Conservation (phyloP, 345 rosid genomes). For the Lepidium aucheri region DNA sequence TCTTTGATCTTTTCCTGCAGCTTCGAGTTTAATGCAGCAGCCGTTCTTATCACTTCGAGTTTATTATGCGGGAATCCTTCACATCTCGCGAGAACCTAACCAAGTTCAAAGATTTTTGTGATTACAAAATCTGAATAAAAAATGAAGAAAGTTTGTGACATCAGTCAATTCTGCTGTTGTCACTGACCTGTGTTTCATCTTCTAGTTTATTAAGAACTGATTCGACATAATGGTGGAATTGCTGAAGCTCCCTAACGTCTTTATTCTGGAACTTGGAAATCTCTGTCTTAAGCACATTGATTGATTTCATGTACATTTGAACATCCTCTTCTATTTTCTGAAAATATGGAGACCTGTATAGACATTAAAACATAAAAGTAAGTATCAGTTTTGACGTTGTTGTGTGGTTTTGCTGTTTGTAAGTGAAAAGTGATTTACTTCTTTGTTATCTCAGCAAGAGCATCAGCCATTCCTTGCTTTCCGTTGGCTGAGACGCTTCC, state of each 20-base stretch:
- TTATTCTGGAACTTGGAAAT: slow-evolving; percentile 51
- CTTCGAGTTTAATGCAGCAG: slow-evolving; percentile 52
- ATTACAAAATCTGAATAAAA: neutral
- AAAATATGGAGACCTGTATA: slow-evolving; percentile 70
- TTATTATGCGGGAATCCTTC: slow-evolving; percentile 79
- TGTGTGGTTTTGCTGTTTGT: neutral
- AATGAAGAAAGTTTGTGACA: neutral
- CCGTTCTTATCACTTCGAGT: slow-evolving; percentile 70
- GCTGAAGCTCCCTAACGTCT: slow-evolving; percentile 60
- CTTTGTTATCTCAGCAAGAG: slow-evolving; percentile 85
- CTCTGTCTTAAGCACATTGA: slow-evolving; percentile 46
- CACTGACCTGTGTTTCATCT: slow-evolving; percentile 80
- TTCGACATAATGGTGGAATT: slow-evolving; percentile 61
- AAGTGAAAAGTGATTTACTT: slow-evolving; percentile 29
- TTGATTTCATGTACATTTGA: slow-evolving; percentile 44
- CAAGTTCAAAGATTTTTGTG: neutral
- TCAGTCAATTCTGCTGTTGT: neutral
- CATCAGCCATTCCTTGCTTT: slow-evolving; percentile 95
- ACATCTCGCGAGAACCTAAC: slow-evolving; percentile 75
- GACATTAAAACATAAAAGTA: neutral
- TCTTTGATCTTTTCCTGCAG: slow-evolving; percentile 43
- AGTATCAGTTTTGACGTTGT: neutral
- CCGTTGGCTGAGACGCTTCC: slow-evolving; percentile 23
- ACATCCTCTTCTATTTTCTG: slow-evolving; percentile 84
- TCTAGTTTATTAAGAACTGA: slow-evolving; percentile 64